Evolutionary conservation across 2,329 filamentous ascomycete species (phyloP).

Genomic region (Aspergillus arachidicola): DNA sequence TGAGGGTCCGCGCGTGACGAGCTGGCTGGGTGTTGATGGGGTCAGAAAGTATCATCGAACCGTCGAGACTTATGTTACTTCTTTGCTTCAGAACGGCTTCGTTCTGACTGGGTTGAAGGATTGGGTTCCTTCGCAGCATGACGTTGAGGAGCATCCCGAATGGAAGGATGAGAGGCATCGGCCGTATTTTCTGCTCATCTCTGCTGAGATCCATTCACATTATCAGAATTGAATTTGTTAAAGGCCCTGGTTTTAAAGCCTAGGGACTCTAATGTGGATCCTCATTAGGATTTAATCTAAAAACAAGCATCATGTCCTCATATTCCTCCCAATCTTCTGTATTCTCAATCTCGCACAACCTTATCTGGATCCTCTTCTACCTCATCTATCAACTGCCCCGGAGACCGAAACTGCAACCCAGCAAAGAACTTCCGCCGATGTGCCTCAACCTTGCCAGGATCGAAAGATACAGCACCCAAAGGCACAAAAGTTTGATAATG

Average conservation of each 20-base stretch:
- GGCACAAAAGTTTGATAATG: neutral
- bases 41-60: slow-evolving; percentile 54
- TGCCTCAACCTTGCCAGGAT: neutral
- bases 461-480: neutral
- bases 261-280: too few species aligned
- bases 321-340: too few species aligned
- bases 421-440: neutral
- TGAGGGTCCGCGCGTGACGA: slow-evolving; percentile 46
- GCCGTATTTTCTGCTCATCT: slow-evolving; percentile 41
- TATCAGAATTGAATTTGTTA: too few species aligned
- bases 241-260: too few species aligned
- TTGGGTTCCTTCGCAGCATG: slow-evolving; percentile 37
- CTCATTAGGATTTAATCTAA: too few species aligned
- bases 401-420: neutral
- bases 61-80: slow-evolving; percentile 44
- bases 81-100: slow-evolving; percentile 42
- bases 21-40: slow-evolving; percentile 46
- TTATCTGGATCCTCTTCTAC: neutral
- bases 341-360: neutral
- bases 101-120: slow-evolving; percentile 44
- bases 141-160: slow-evolving; percentile 33
- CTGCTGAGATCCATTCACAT: slow-evolving; percentile 13
- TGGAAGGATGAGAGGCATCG: slow-evolving; percentile 36
- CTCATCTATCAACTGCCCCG: neutral
- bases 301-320: too few species aligned